phyloP scores from a whole-genome alignment of 345 rosid genomes.

The Eucalyptus tenuipes region DNA sequence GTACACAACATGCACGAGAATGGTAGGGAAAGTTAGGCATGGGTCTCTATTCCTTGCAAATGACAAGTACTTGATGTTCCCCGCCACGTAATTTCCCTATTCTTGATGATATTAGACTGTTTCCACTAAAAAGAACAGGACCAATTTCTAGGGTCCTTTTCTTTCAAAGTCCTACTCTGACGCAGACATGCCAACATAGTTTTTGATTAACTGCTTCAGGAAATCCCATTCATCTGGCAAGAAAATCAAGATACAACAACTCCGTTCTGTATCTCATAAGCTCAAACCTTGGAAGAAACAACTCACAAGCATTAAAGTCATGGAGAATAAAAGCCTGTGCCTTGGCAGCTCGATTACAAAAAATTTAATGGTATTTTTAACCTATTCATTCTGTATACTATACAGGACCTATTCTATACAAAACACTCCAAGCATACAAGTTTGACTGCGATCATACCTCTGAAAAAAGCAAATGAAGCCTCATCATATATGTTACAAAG shows the following conservation, averaged over 20 bases:
- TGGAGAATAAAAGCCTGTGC: not conserved
- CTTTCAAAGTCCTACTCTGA: not conserved
- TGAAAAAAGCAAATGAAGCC: not conserved
- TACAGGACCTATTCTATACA: conserved; percentile 13
- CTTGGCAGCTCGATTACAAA: not conserved
- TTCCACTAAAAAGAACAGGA: not conserved
- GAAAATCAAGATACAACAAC: not conserved
- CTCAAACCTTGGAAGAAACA: not conserved
- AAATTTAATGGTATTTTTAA: not conserved
- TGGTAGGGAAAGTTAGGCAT: not conserved
- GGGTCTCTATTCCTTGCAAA: not conserved
- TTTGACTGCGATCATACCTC: not conserved
- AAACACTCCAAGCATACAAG: not conserved
- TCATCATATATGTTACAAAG: conserved; percentile 13
- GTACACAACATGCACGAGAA: not conserved
- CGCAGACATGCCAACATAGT: not conserved
- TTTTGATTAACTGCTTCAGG: not conserved
- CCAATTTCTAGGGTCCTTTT: not conserved
- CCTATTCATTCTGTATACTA: not conserved
- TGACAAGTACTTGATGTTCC: not conserved
- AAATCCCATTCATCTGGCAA: not conserved
- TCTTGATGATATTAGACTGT: not conserved
- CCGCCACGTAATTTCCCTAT: not conserved
- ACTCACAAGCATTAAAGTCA: not conserved
- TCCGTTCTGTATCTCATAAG: not conserved